Evolutionary conservation across 768 basidiomycete genomes (phyloP), one percentile per base, ranked within the genome.

Genomic region (Leccinum olivaceopallidum): DNA sequence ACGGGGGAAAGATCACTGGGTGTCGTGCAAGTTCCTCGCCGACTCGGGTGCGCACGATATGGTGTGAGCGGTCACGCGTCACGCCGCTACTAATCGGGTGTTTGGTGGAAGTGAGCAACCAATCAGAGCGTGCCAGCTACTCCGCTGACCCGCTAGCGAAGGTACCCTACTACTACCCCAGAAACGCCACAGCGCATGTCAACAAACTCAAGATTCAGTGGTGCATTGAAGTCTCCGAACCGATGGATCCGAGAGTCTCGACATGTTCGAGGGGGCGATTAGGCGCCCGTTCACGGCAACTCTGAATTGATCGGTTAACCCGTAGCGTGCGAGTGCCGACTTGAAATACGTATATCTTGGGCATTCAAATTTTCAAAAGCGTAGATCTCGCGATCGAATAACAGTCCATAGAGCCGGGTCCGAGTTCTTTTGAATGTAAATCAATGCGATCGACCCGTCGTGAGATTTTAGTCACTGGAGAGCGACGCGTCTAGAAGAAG

Each of bases 301-400:
- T 57, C 32, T 57, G 34, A 55, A 56, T 44, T 34, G 48, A 44
- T 62, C 49, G 60, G 48, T 51, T 56, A 63, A 22, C 4, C 20
- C 10, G 39, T 44, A 42, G 39, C 39, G 39, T 42, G 34, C 13
- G 34, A 36, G 34, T 14, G 34, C 6, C 2, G 0, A 36, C 34
- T 34, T 34, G 13, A 13, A 34, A 34, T 34, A 34, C 34, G 34
- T 36, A 34, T 36, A 36, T 13, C 34, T 36, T 36, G 34, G 34
- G 13, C 34, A 36, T 36, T 34, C 30, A 30, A 30, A 3, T 30
- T 36, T 34, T 36, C 13, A 36, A 36, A 36, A 36, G 34, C 34
- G 34, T 36, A 36, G 2, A 36, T 36, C 34, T 36, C 5, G 34
- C 34, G 36, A 37, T 16, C 36, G 14, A 37, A 7, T 0, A 7